Conservation (phyloP, 2,329 filamentous ascomycete genomes). For the Aspergillus texensis region DNA sequence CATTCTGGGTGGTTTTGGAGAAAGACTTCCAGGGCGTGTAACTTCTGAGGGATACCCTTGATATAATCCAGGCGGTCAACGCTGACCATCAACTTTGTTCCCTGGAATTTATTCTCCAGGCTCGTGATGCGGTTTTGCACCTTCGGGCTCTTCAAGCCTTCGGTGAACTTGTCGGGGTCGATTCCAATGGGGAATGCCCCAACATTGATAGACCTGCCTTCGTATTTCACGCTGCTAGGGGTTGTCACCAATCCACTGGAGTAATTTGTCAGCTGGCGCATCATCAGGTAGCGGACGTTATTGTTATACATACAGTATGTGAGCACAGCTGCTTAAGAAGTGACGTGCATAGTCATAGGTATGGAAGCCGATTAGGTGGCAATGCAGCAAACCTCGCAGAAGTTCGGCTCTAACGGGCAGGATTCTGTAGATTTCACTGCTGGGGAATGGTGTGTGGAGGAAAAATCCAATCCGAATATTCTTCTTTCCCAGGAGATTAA, state of each 20-base stretch:
- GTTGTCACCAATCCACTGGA: constrained; percentile 61
- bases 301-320: constrained; percentile 66
- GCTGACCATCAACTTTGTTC: constrained; percentile 90
- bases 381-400: constrained; percentile 80
- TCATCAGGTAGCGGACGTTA: constrained; percentile 9
- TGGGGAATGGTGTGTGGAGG: constrained; percentile 91
- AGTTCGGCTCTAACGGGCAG: constrained; percentile 86
- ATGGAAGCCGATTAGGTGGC: constrained; percentile 92
- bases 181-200: constrained; percentile 95
- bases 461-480: constrained; percentile 97
- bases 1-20: constrained; percentile 92
- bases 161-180: constrained; percentile 90
- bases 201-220: constrained; percentile 80
- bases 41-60: constrained; percentile 94
- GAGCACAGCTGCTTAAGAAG: constrained; percentile 89
- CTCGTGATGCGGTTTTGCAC: constrained; percentile 82
- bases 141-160: constrained; percentile 77
- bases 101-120: constrained; percentile 83
- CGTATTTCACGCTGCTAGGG: constrained; percentile 86
- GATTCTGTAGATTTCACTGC: constrained; percentile 92
- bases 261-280: constrained; percentile 7
- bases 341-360: constrained; percentile 95
- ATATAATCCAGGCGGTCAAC: constrained; percentile 96
- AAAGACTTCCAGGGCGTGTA: constrained; percentile 92
- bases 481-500: constrained; percentile 69